Evolutionary conservation across 2,329 filamentous ascomycete species (phyloP).

Genomic region (Hymenoscyphus albidus): DNA sequence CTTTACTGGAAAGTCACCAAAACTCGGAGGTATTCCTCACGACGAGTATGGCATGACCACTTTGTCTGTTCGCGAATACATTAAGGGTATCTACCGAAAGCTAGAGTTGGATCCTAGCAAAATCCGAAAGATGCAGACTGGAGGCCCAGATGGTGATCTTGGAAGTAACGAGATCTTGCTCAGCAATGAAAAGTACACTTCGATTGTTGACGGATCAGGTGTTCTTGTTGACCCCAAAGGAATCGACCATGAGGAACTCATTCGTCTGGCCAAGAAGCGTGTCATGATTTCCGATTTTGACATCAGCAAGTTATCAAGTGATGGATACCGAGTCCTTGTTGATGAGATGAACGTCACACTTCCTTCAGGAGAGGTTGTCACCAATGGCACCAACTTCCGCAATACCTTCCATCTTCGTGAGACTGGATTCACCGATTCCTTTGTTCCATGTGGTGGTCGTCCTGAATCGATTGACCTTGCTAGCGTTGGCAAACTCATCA

Average conservation of each 20-base stretch:
- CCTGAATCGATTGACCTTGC: constrained; percentile 95
- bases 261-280: constrained; percentile 79
- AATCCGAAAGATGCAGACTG: constrained; percentile 93
- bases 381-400: constrained; percentile 92
- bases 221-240: constrained; percentile 92
- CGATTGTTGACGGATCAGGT: constrained; percentile 93
- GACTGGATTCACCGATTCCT: constrained; percentile 73
- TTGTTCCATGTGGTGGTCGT: constrained; percentile 93
- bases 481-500: constrained; percentile 81
- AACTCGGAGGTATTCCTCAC: constrained; percentile 93
- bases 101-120: constrained; percentile 79
- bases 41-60: constrained; percentile 98
- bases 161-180: constrained; percentile 97
- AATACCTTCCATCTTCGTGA: constrained; percentile 94
- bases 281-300: constrained; percentile 91
- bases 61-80: constrained; percentile 90
- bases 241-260: constrained; percentile 76
- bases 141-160: constrained; percentile 92
- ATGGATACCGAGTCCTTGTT: constrained; percentile 87
- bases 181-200: constrained; percentile 90
- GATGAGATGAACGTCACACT: constrained; percentile 88
- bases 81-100: constrained; percentile 96
- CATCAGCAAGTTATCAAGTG: constrained; percentile 73
- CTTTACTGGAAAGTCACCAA: constrained; percentile 98
- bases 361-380: constrained; percentile 78